Percentiles rank a stretch among this genome's conserved stretches.
Conservation (phyloP, 495 filamentous ascomycete species). For the Aspergillus nidulans region DNA sequence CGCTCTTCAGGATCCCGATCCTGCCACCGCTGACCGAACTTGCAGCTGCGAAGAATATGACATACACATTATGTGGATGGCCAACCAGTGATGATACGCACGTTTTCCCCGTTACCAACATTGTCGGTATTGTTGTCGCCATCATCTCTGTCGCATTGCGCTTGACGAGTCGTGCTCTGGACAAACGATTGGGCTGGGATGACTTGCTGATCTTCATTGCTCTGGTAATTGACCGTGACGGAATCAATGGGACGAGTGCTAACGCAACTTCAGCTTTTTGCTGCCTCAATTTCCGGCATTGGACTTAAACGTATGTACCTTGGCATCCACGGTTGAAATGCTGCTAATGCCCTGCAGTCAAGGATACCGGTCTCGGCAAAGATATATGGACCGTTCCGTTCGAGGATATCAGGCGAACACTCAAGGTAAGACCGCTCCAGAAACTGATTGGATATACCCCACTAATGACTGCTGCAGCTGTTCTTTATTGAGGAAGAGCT, state of each 20-base stretch:
- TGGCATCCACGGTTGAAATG: background rate
- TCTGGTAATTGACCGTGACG: background rate
- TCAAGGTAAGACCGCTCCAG: conserved; percentile 7
- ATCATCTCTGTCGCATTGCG: background rate
- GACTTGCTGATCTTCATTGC: conserved; percentile 1
- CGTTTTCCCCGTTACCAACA: background rate
- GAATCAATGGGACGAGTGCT: background rate
- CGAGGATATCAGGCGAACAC: conserved; percentile 9
- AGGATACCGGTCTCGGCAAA: conserved; percentile 16
- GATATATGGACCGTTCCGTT: conserved; percentile 20
- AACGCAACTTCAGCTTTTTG: background rate
- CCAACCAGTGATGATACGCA: conserved; percentile 1
- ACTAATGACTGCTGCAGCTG: background rate
- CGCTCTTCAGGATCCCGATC: background rate
- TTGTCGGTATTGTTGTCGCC: conserved; percentile 1
- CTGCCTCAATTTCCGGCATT: background rate
- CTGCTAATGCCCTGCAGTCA: conserved; percentile 1
- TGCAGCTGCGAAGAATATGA: background rate
- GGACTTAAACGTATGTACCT: background rate
- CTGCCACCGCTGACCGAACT: background rate
- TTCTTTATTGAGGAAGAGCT: conserved; percentile 20
- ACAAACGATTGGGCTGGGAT: conserved; percentile 12
- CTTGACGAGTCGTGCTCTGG: conserved; percentile 3
- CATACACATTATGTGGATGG: conserved; percentile 1
- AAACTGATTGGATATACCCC: background rate